Evolutionary conservation across 352 stramenopile genomes (phyloP), one percentile per base, ranked within the genome.

Genomic region (Globisporangium perplexum): DNA sequence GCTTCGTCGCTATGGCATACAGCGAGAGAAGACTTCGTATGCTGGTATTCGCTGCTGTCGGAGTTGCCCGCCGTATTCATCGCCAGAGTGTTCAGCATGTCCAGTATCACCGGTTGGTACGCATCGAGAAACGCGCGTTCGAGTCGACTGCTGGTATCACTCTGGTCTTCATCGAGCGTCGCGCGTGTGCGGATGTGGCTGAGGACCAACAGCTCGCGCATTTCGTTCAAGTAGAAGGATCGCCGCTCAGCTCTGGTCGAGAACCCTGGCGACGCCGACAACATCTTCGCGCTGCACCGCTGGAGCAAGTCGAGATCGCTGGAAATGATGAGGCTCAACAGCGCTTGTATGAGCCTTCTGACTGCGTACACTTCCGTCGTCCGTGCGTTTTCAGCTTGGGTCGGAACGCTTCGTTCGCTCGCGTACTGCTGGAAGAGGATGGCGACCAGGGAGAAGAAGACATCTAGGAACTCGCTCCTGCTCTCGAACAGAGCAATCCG

Each of bases 371-470:
- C n/a, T 22, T 18, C 12, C n/a, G 4, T 15, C 4, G 41, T 2
- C 4, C 28, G 5, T 17, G 14, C 15, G 39, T 23, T n/a, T 45
- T 11, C n/a, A 14, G 39, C 8, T 20, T 23, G 39, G 1, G 18
- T 45, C 17, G 6, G 6, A 45, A 5, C n/a, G 18, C 12, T n/a
- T n/a, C 12, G 10, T 23, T 23, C 4, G 3, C 23, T 28, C 23
- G n/a, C 20, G 1, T 69, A n/a, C 23, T 74, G 65, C 30, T 79
- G 65, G 26, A 72, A 58, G 35, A 75, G 51, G 26, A 69, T 68
- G 15, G 36, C 57, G 22, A 79, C 18, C 7, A 83, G 44, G 20
- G 50, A 67, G 41, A 86, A 79, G 18, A 59, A 56, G 2, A 66
- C 28, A 50, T 75, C 64, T 1, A 62, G 31, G 7, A 53, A 38